These are phyloP conservation scores for Globisporangium irregulare DNA, from an alignment of 352 stramenopile species.

Conservation along the genomic window DNA sequence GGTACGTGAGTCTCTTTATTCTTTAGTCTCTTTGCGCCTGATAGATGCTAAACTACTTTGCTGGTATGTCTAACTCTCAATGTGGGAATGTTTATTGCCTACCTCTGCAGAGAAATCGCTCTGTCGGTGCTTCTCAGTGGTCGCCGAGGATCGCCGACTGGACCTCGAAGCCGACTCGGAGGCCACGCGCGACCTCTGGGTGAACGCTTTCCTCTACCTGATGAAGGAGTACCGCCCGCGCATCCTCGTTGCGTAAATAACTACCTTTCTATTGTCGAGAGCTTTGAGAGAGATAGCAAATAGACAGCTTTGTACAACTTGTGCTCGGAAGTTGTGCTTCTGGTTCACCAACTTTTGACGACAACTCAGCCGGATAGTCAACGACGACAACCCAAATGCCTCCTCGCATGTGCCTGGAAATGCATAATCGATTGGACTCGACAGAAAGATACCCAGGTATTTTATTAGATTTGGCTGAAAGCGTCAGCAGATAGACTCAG, in stretches of 20 bases:
- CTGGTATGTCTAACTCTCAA: not conserved
- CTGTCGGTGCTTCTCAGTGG: constrained; percentile 58
- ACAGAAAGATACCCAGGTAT: not conserved
- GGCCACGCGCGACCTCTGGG: constrained; percentile 58
- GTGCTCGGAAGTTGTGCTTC: not conserved
- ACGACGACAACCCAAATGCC: not conserved
- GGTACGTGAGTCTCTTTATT: constrained; percentile 22
- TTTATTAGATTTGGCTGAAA: not conserved
- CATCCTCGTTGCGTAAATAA: constrained; percentile 41
- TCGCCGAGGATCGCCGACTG: constrained; percentile 59
- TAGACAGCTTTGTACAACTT: not conserved
- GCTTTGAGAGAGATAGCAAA: not conserved
- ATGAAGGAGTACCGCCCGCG: constrained; percentile 48
- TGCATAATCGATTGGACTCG: not conserved
- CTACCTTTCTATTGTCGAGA: not conserved
- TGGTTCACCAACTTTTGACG: not conserved
- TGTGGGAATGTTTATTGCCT: not conserved
- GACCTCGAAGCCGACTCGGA: constrained; percentile 74
- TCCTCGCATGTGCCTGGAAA: not conserved
- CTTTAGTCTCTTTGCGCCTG: not conserved
- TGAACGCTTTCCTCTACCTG: constrained; percentile 46
- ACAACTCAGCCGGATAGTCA: not conserved
- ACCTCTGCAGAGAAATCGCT: constrained; percentile 56
- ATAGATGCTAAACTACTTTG: not conserved
- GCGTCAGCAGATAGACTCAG: not conserved